These are phyloP conservation scores for Collybia sordida DNA, from an alignment of 768 basidiomycete species.

Conservation along the genomic window DNA sequence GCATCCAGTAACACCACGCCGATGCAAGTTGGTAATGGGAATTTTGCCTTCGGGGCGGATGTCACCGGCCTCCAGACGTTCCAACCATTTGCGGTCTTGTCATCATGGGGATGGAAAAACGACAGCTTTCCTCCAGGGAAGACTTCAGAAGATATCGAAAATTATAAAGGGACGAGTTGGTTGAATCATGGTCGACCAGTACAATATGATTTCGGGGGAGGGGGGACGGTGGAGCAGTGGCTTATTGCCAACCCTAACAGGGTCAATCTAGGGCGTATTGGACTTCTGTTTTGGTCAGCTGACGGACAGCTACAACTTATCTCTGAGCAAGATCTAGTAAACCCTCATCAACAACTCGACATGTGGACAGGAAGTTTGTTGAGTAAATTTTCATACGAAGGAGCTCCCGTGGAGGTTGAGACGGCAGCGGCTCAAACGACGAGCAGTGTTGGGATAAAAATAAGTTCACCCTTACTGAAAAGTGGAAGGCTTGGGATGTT, in stretches of 20 bases:
- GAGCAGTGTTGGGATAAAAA: conserved; percentile 37
- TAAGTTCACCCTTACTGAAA: conserved; percentile 41
- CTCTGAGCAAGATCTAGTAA: conserved; percentile 35
- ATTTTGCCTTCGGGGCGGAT: conserved; percentile 61
- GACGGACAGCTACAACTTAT: conserved; percentile 26
- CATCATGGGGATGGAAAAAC: conserved; percentile 64
- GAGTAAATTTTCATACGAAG: conserved; percentile 41
- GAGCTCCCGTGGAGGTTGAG: conserved; percentile 32
- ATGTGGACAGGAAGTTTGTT: conserved; percentile 56
- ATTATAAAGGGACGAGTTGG: conserved; percentile 50
- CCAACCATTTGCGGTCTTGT: conserved; percentile 53
- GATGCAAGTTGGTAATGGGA: conserved; percentile 61
- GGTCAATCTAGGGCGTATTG: conserved; percentile 52
- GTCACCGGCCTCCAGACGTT: conserved; percentile 60
- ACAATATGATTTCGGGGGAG: conserved; percentile 52
- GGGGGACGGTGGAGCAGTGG: conserved; percentile 48
- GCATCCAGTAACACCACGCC: conserved; percentile 44
- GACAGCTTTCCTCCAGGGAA: conserved; percentile 46
- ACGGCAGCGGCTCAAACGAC: conserved; percentile 37
- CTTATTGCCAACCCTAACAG: conserved; percentile 58
- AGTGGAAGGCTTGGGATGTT: conserved; percentile 43
- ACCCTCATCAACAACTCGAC: conserved; percentile 43
- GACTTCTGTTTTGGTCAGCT: conserved; percentile 39
- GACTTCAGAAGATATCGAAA: conserved; percentile 41
- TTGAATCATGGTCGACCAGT: conserved; percentile 49